These are phyloP conservation scores for Silene latifolia DNA, from an alignment of 148 eudicot genomes.

Conservation along the genomic window DNA sequence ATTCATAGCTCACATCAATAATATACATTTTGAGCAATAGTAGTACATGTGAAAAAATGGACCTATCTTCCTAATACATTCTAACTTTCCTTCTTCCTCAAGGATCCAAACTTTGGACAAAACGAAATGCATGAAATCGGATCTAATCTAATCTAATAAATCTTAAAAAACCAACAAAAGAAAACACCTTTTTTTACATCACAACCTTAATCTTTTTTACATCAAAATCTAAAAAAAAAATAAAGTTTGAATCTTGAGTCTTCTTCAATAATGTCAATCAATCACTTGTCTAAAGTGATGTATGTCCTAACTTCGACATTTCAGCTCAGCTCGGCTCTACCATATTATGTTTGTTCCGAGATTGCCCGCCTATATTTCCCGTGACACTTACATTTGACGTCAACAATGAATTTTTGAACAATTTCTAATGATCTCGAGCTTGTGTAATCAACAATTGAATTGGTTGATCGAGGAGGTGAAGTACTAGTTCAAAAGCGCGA, in stretches of 20 bases:
- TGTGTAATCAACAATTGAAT: neutral
- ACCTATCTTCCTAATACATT: slow-evolving; percentile 15
- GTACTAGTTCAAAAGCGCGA: slow-evolving; percentile 14
- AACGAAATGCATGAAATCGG: slow-evolving; percentile 20
- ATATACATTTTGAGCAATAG: slow-evolving; percentile 10
- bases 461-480: neutral
- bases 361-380: too few species aligned
- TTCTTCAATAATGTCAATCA: neutral
- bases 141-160: slow-evolving; percentile 17
- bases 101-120: slow-evolving; percentile 21
- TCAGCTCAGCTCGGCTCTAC: neutral
- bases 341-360: neutral
- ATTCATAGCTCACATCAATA: neutral
- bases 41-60: slow-evolving; percentile 17
- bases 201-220: slow-evolving; percentile 23
- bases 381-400: too few species aligned
- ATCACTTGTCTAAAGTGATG: slow-evolving; percentile 12
- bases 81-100: slow-evolving; percentile 23
- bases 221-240: slow-evolving; percentile 1
- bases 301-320: neutral
- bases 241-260: neutral
- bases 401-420: too few species aligned
- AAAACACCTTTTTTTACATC: slow-evolving; percentile 19
- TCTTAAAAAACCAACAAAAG: neutral
- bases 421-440: neutral